Conservation (phyloP, 2,329 filamentous ascomycete species). For the Colletotrichum endophyticum region DNA sequence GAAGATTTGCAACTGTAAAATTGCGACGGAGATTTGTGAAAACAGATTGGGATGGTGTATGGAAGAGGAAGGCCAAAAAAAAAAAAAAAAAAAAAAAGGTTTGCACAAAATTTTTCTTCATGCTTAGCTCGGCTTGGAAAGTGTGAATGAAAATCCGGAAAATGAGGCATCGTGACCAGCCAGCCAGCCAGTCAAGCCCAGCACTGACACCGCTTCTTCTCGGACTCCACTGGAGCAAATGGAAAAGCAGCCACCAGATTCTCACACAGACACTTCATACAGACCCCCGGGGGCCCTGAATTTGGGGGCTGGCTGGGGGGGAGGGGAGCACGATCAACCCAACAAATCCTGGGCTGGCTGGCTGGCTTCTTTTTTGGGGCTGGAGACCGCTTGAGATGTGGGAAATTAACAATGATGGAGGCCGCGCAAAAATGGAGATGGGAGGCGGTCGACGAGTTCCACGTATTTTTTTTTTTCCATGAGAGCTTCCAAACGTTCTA, state of each 20-base stretch:
- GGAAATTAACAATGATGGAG: not conserved
- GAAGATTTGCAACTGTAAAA: not conserved
- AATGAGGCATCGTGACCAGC: not conserved
- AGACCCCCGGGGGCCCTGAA: not conserved
- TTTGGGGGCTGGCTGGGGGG: not conserved
- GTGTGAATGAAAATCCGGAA: not conserved
- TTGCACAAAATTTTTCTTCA: not conserved
- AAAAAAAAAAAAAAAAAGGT: not conserved
- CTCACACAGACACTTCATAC: not conserved
- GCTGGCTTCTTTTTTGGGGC: not conserved
- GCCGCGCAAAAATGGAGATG: not conserved
- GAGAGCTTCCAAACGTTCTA: slow-evolving; percentile 13
- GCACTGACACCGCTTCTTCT: not conserved
- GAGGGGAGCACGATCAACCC: not conserved
- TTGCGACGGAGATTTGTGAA: not conserved
- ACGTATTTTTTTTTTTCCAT: not conserved
- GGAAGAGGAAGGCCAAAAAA: not conserved
- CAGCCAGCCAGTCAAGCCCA: too few species aligned
- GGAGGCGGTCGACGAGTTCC: not conserved
- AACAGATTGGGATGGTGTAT: not conserved
- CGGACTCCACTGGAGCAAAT: not conserved
- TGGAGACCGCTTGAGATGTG: not conserved
- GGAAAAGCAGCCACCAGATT: not conserved
- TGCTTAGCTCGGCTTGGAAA: not conserved
- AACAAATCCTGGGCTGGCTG: not conserved